Conservation (phyloP, 202 grass and related monocot species). For the Elaeis oleifera region DNA sequence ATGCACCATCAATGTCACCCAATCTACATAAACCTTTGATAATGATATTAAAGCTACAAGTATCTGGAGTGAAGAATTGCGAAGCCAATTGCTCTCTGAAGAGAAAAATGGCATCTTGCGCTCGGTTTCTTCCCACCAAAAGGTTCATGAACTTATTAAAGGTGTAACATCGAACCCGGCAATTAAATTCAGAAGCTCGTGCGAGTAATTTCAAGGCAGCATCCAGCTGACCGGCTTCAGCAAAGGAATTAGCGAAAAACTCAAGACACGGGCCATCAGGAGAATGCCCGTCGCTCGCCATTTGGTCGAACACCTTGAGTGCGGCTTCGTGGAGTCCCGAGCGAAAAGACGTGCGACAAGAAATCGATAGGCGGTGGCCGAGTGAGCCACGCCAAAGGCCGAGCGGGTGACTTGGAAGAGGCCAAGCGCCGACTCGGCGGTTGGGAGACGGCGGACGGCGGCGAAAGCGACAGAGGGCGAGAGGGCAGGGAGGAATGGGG, state of each 20-base stretch:
- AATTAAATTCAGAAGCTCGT: slow-evolving; percentile 31
- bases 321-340: slow-evolving; percentile 36
- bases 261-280: slow-evolving; percentile 52
- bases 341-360: slow-evolving; percentile 25
- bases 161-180: slow-evolving; percentile 31
- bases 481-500: slow-evolving; percentile 22
- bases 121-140: slow-evolving; percentile 29
- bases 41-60: slow-evolving; percentile 75
- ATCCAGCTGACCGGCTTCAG: slow-evolving; percentile 32
- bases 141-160: slow-evolving; percentile 69
- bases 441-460: slow-evolving; percentile 22
- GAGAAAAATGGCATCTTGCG: slow-evolving; percentile 35
- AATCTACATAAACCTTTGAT: slow-evolving; percentile 57
- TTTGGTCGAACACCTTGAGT: slow-evolving; percentile 81
- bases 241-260: slow-evolving; percentile 45
- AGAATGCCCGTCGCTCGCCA: slow-evolving; percentile 28
- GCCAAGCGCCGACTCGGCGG: slow-evolving; percentile 25
- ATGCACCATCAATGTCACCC: slow-evolving; percentile 54
- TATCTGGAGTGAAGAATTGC: slow-evolving; percentile 34
- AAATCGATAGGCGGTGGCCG: slow-evolving; percentile 31
- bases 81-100: slow-evolving; percentile 45
- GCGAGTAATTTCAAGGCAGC: slow-evolving; percentile 29
- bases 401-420: slow-evolving; percentile 24
- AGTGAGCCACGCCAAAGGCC: slow-evolving; percentile 29
- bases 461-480: slow-evolving; percentile 24